Percentiles rank a stretch among this genome's conserved stretches.
These are phyloP conservation scores for Cicer bijugum DNA, from an alignment of 306 rosid genomes.

Conservation along the genomic window DNA sequence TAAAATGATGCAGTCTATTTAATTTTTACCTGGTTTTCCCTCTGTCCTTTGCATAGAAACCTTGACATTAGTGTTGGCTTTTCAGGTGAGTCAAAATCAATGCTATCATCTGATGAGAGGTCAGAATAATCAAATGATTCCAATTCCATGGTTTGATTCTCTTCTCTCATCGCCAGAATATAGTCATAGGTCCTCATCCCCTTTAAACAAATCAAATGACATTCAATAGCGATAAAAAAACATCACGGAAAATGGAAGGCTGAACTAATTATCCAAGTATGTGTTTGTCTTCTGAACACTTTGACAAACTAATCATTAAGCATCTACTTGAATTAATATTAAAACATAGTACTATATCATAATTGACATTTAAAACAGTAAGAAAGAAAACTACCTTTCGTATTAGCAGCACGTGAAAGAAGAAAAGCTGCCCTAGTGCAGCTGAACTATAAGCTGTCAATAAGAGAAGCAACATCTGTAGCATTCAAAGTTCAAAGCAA, in stretches of 20 bases:
- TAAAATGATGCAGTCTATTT: slow-evolving; percentile 32
- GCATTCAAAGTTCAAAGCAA: slow-evolving; percentile 39
- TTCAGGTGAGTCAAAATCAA: slow-evolving; percentile 87
- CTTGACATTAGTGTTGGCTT: slow-evolving; percentile 70
- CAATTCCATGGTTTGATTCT: slow-evolving; percentile 63
- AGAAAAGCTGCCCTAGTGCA: slow-evolving; percentile 92
- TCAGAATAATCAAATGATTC: slow-evolving; percentile 76
- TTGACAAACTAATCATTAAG: slow-evolving; percentile 5
- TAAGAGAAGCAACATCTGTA: slow-evolving; percentile 71
- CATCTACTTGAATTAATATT: slow-evolving; percentile 1
- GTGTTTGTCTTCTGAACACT: background rate
- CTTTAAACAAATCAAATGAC: slow-evolving; percentile 48
- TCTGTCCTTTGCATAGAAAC: slow-evolving; percentile 65
- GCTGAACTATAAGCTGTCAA: slow-evolving; percentile 84
- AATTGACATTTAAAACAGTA: background rate
- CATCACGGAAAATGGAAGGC: background rate
- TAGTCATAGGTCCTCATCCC: slow-evolving; percentile 97
- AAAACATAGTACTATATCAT: slow-evolving; percentile 11
- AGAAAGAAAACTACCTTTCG: slow-evolving; percentile 64
- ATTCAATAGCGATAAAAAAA: slow-evolving; percentile 37
- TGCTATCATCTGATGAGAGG: slow-evolving; percentile 77
- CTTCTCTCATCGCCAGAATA: slow-evolving; percentile 92
- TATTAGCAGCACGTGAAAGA: slow-evolving; percentile 90
- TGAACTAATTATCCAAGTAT: background rate
- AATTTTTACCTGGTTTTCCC: slow-evolving; percentile 54